phyloP scores from a whole-genome alignment of 257 asterid genomes.

The Salvia splendens region DNA sequence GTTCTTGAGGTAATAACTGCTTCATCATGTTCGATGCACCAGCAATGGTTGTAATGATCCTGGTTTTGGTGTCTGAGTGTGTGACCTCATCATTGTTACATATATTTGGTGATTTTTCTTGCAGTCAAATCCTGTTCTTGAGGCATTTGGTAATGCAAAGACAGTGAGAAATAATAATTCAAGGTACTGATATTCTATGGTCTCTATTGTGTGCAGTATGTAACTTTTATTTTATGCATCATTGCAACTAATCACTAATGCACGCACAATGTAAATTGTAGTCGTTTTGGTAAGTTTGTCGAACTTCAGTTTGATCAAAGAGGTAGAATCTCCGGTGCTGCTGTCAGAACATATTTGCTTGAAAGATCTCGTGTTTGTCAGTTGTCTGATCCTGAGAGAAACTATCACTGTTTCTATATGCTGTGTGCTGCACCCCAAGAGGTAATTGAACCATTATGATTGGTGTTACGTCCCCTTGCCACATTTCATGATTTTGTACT shows the following conservation, averaged over 20 bases:
- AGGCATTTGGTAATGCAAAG: slow-evolving; percentile 99
- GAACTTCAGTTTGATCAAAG: slow-evolving; percentile 91
- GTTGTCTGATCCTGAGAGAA: slow-evolving; percentile 98
- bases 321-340: slow-evolving; percentile 98
- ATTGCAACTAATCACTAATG: slow-evolving; percentile 44
- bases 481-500: slow-evolving; percentile 10
- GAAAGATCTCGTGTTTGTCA: slow-evolving; percentile 99
- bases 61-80: slow-evolving; percentile 25
- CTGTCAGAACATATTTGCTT: slow-evolving; percentile 95
- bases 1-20: slow-evolving; percentile 84
- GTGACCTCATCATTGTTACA: slow-evolving; percentile 6
- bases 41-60: slow-evolving; percentile 4
- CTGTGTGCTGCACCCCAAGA: slow-evolving; percentile 96
- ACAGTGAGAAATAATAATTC: slow-evolving; percentile 98
- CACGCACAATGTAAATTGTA: slow-evolving; percentile 40
- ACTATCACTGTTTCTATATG: slow-evolving; percentile 98
- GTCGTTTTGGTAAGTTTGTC: slow-evolving; percentile 99
- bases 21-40: slow-evolving; percentile 11
- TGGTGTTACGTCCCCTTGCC: slow-evolving; percentile 11
- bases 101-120: slow-evolving; percentile 33
- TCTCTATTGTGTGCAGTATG: neutral
- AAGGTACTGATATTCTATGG: slow-evolving; percentile 51
- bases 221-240: neutral
- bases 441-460: slow-evolving; percentile 46
- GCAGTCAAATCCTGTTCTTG: slow-evolving; percentile 99